phyloP scores from a whole-genome alignment of 352 stramenopile species.

The Phytophthora europaea region DNA sequence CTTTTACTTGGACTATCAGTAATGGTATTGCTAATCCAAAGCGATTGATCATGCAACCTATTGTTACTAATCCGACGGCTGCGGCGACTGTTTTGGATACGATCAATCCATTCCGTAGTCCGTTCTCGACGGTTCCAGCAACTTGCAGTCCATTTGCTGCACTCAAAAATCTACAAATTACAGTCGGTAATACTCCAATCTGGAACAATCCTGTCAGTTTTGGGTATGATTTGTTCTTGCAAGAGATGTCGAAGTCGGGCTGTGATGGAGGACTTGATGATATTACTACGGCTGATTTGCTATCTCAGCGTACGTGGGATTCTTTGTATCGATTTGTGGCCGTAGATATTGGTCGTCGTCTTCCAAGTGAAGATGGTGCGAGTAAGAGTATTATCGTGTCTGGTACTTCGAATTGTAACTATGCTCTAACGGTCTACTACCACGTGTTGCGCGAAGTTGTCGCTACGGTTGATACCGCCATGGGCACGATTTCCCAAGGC shows the following conservation, averaged over 20 bases:
- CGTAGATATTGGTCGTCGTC: constrained; percentile 6
- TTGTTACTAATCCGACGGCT: constrained; percentile 13
- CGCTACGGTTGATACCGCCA: constrained; percentile 9
- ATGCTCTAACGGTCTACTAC: constrained; percentile 12
- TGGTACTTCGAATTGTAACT: constrained; percentile 12
- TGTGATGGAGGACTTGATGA: neutral
- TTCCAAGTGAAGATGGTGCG: constrained; percentile 5
- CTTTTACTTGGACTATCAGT: neutral
- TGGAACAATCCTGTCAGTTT: constrained; percentile 4
- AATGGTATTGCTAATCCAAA: neutral
- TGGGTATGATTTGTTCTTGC: neutral
- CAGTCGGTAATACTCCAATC: neutral
- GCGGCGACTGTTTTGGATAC: constrained; percentile 18
- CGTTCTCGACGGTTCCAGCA: constrained; percentile 9
- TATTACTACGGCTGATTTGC: neutral
- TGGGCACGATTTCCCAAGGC: neutral
- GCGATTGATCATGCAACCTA: neutral
- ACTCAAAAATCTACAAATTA: constrained; percentile 1
- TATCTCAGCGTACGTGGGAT: neutral
- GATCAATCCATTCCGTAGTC: constrained; percentile 21
- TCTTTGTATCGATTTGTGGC: neutral
- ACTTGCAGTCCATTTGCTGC: too few relatives aligned
- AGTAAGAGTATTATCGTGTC: constrained; percentile 21
- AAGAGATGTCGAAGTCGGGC: constrained; percentile 1
- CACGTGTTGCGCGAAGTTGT: constrained; percentile 20